These are phyloP conservation scores for Mycena vitilis DNA, from an alignment of 768 basidiomycete genomes.

Conservation along the genomic window DNA sequence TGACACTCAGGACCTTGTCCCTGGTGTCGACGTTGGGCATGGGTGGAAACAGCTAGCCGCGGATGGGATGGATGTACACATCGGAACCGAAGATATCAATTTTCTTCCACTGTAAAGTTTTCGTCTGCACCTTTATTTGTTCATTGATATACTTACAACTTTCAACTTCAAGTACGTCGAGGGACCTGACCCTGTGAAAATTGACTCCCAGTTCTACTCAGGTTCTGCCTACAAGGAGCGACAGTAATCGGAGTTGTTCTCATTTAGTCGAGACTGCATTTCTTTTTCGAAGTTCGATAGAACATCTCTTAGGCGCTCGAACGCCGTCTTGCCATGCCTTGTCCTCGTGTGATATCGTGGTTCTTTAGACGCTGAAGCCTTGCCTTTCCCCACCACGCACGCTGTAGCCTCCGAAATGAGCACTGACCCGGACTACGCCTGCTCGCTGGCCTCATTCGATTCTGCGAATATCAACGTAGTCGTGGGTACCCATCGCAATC, in stretches of 20 bases:
- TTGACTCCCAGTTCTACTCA: too few relatives aligned
- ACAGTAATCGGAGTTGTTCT: too few relatives aligned
- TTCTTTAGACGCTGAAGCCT: neutral
- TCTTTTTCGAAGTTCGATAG: too few relatives aligned
- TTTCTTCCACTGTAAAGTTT: neutral
- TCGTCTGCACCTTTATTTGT: too few relatives aligned
- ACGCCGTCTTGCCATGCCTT: neutral
- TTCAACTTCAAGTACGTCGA: too few relatives aligned
- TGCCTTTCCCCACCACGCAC: neutral
- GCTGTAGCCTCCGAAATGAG: slow-evolving; percentile 13
- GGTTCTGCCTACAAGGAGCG: too few relatives aligned
- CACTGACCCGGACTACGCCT: slow-evolving; percentile 7
- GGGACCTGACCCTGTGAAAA: too few relatives aligned
- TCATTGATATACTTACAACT: too few relatives aligned
- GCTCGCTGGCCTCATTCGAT: neutral
- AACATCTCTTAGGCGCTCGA: too few relatives aligned
- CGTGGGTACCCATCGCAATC: too few relatives aligned
- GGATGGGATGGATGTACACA: neutral
- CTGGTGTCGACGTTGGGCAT: neutral
- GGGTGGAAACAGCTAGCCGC: neutral
- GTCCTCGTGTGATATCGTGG: neutral
- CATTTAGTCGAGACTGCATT: too few relatives aligned
- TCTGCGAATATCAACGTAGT: slow-evolving; percentile 4
- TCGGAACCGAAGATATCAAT: neutral
- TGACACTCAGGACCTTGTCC: neutral